Evolutionary conservation across 306 rosid species (phyloP).

Genomic region (Lathyrus oleraceus): DNA sequence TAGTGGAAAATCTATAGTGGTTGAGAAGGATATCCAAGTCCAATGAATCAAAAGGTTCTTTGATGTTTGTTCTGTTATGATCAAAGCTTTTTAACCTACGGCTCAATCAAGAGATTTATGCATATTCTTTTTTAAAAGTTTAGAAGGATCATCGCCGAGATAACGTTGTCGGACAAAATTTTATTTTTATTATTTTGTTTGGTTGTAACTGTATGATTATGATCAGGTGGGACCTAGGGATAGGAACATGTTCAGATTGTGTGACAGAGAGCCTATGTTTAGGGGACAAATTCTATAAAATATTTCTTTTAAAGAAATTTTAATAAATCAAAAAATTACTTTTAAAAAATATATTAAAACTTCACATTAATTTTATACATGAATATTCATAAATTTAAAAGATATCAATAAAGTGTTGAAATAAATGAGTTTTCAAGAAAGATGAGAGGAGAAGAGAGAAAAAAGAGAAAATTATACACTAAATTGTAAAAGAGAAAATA

Average conservation of each 20-base stretch:
- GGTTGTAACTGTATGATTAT: background rate
- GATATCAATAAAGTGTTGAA: too few relatives aligned
- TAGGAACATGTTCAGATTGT: background rate
- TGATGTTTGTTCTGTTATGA: background rate
- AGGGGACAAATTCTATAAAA: too few relatives aligned
- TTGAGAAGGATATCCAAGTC: constrained; percentile 28
- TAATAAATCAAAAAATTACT: too few relatives aligned
- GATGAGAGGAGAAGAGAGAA: too few relatives aligned
- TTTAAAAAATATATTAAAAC: too few relatives aligned
- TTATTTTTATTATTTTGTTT: background rate
- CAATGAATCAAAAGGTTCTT: constrained; percentile 13
- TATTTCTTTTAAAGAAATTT: too few relatives aligned
- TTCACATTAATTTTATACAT: too few relatives aligned
- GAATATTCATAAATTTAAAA: too few relatives aligned
- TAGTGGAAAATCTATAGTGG: constrained; percentile 23
- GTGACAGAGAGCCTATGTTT: background rate
- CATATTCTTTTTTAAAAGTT: background rate
- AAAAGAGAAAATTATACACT: too few relatives aligned
- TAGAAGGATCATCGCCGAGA: background rate
- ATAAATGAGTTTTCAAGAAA: too few relatives aligned
- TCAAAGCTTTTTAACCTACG: background rate
- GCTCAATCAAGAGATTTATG: constrained; percentile 6
- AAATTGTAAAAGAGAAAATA: too few relatives aligned
- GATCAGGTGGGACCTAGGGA: background rate
- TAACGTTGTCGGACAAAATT: background rate